These are phyloP conservation scores for Dactylellina parvicollis DNA, from an alignment of 2,329 filamentous ascomycete genomes.

Conservation along the genomic window DNA sequence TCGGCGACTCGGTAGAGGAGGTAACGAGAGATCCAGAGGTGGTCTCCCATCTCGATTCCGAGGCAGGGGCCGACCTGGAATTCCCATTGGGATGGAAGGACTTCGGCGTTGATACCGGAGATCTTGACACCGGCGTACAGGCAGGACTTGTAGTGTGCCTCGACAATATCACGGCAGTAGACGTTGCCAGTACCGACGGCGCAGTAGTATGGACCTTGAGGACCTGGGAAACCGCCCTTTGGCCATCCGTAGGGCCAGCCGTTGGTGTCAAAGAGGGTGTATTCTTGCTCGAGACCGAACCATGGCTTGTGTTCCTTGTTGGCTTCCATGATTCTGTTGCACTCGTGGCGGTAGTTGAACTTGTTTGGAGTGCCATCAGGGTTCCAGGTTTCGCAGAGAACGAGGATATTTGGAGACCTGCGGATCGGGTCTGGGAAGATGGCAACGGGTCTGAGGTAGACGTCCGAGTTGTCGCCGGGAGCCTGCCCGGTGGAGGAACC, in stretches of 20 bases:
- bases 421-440: constrained; percentile 94
- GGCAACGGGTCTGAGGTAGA: constrained; percentile 91
- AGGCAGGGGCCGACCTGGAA: constrained; percentile 93
- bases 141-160: constrained; percentile 91
- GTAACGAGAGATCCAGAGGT: constrained; percentile 94
- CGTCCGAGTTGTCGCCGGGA: constrained; percentile 93
- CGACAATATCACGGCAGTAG: constrained; percentile 96
- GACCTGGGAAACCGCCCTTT: constrained; percentile 85
- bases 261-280: constrained; percentile 86
- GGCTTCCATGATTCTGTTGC: constrained; percentile 85
- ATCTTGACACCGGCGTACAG: constrained; percentile 91
- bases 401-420: constrained; percentile 87
- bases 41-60: constrained; percentile 91
- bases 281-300: constrained; percentile 99
- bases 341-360: constrained; percentile 97
- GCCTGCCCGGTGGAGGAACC: constrained; percentile 93
- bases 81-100: constrained; percentile 98
- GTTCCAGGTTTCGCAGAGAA: constrained; percentile 94
- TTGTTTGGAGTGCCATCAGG: constrained; percentile 95
- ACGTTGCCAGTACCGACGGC: constrained; percentile 98
- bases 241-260: constrained; percentile 95
- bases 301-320: constrained; percentile 85
- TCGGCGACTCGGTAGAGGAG: constrained; percentile 90
- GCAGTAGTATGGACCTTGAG: constrained; percentile 96
- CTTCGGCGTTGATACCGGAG: constrained; percentile 98